Evolutionary conservation across 2,329 filamentous ascomycete genomes (phyloP).

Genomic region (Pseudohalonectria lignicola): DNA sequence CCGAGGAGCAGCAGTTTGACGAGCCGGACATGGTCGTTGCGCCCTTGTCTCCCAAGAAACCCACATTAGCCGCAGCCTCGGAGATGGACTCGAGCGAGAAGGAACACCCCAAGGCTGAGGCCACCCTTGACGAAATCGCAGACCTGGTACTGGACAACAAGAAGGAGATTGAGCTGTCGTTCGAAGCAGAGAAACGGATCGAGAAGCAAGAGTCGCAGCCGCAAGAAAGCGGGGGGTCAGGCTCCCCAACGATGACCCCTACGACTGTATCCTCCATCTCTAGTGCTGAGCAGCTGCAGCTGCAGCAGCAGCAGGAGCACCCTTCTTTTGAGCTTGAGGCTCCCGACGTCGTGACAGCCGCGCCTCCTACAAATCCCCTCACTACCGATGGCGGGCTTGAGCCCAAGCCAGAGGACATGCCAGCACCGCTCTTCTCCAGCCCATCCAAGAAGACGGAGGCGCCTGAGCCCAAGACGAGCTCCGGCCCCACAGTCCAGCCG

Average conservation of each 20-base stretch:
- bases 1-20: constrained; percentile 39
- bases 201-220: constrained; percentile 4
- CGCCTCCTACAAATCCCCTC: background rate
- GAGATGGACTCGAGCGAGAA: background rate
- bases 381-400: background rate
- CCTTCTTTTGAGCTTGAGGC: too few species aligned
- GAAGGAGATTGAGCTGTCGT: too few species aligned
- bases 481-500: too few species aligned
- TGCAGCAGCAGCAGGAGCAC: too few species aligned
- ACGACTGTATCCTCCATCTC: too few species aligned
- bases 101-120: background rate
- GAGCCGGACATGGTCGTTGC: constrained; percentile 45
- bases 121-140: constrained; percentile 3
- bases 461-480: background rate
- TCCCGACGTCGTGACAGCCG: too few species aligned
- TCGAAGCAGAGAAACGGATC: background rate
- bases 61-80: background rate
- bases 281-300: too few species aligned
- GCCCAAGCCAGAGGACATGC: constrained; percentile 43
- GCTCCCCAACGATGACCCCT: too few species aligned
- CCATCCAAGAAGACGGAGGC: background rate
- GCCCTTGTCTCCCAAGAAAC: constrained; percentile 42
- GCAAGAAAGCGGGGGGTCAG: background rate
- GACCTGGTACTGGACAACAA: constrained; percentile 2
- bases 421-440: constrained; percentile 46